A percentile compares a stretch with the other conserved stretches of the same genome.
phyloP scores from a whole-genome alignment of 768 basidiomycete genomes.

The Paxillus ammoniavirescens region DNA sequence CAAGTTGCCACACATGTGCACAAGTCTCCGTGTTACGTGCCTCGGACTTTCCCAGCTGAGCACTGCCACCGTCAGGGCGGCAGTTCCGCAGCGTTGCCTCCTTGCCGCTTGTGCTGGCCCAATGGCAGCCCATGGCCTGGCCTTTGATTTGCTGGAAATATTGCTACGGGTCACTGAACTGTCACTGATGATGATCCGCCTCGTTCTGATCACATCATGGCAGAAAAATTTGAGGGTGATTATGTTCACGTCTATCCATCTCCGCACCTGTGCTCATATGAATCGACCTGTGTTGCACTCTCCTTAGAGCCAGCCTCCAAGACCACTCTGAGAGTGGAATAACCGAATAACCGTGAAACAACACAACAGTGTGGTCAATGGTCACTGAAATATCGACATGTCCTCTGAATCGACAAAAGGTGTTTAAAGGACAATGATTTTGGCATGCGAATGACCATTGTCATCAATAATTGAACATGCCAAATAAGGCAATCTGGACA shows the following conservation, averaged over 20 bases:
- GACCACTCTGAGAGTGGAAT: too few species aligned
- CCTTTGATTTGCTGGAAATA: neutral
- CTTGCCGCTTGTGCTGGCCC: too few species aligned
- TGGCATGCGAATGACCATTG: neutral
- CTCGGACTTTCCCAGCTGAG: neutral
- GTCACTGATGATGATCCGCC: neutral
- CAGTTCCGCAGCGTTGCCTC: neutral
- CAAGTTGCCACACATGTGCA: neutral
- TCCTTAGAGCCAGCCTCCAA: too few species aligned
- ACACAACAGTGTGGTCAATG: too few species aligned
- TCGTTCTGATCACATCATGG: neutral
- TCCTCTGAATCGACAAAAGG: too few species aligned
- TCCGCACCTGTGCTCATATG: neutral
- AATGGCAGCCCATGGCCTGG: neutral
- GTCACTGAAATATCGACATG: too few species aligned
- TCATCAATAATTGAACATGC: neutral
- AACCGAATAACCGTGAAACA: too few species aligned
- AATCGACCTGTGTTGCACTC: neutral
- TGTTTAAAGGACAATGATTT: too few species aligned
- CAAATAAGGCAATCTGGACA: neutral
- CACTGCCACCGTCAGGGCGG: neutral
- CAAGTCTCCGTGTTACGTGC: too few species aligned
- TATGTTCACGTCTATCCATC: neutral
- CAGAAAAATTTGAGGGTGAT: neutral
- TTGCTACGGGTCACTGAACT: neutral